A percentile compares a stretch with the other conserved stretches of the same genome.
phyloP scores from a whole-genome alignment of 768 basidiomycete genomes.

The Phylloporus rhodoxanthus region DNA sequence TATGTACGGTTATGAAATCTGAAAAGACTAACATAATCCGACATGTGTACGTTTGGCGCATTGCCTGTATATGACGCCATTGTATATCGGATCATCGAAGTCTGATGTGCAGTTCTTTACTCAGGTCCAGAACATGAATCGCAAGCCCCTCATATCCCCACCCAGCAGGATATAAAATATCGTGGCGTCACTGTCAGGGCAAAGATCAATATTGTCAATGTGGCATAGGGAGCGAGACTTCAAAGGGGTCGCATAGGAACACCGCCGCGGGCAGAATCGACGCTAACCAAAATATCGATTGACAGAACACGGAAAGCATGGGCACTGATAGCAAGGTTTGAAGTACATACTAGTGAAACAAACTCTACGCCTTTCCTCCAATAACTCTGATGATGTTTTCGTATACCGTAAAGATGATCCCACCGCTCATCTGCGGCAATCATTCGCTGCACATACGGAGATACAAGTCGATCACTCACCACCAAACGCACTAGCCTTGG shows the following conservation, averaged over 20 bases:
- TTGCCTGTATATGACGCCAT: no score
- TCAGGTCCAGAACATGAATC: no score
- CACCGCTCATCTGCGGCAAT: conserved; percentile 71
- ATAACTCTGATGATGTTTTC: conserved; percentile 68
- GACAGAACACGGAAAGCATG: conserved; percentile 1
- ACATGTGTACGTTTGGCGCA: no score
- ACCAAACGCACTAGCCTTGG: conserved; percentile 82
- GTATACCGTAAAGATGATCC: conserved; percentile 89
- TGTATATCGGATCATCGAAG: no score
- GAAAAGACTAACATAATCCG: no score
- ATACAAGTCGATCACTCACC: conserved; percentile 39
- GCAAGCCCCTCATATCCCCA: not conserved
- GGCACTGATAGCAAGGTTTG: not conserved
- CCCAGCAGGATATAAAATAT: not conserved
- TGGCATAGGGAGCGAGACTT: conserved; percentile 2
- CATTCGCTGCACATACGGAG: not conserved
- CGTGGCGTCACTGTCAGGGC: not conserved
- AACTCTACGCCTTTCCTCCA: conserved; percentile 21
- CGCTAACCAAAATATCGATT: conserved; percentile 15
- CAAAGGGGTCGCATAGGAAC: conserved; percentile 13
- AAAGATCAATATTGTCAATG: conserved; percentile 13
- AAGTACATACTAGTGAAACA: not conserved
- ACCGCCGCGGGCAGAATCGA: not conserved
- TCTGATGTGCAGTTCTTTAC: no score
- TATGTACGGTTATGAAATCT: no score